Percentiles rank a stretch among this genome's conserved stretches.
Conservation (phyloP, 148 eudicot species). For the Bassia scoparia region DNA sequence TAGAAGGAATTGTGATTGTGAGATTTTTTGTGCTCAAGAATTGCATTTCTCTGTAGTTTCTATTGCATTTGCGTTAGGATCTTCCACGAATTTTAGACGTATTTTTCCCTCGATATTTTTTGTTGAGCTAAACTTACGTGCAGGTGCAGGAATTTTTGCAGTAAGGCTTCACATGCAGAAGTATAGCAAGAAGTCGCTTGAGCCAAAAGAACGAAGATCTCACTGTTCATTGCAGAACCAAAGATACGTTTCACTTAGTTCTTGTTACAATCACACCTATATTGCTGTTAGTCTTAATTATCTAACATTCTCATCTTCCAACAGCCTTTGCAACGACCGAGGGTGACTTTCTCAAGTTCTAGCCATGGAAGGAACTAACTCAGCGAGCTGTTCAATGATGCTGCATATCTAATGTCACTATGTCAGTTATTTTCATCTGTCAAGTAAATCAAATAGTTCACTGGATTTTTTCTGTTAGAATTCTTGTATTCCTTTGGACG, state of each 20-base stretch:
- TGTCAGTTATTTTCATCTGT: background rate
- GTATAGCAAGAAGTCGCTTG: constrained; percentile 31
- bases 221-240: constrained; percentile 49
- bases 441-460: background rate
- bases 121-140: constrained; percentile 1
- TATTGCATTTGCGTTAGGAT: background rate
- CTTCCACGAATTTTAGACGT: background rate
- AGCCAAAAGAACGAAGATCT: constrained; percentile 56
- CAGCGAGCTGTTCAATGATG: background rate
- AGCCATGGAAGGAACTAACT: background rate
- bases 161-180: constrained; percentile 41
- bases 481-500: background rate
- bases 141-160: constrained; percentile 49
- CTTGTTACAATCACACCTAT: background rate
- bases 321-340: constrained; percentile 52
- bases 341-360: constrained; percentile 46
- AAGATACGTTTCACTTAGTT: constrained; percentile 30
- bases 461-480: background rate
- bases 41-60: too few relatives aligned
- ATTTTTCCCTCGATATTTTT: background rate
- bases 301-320: constrained; percentile 7
- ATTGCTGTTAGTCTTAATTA: background rate
- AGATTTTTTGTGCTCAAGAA: background rate
- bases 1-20: constrained; percentile 1
- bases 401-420: background rate